phyloP scores from a whole-genome alignment of 805 yeast species.

The Ogataea salicorniae region DNA sequence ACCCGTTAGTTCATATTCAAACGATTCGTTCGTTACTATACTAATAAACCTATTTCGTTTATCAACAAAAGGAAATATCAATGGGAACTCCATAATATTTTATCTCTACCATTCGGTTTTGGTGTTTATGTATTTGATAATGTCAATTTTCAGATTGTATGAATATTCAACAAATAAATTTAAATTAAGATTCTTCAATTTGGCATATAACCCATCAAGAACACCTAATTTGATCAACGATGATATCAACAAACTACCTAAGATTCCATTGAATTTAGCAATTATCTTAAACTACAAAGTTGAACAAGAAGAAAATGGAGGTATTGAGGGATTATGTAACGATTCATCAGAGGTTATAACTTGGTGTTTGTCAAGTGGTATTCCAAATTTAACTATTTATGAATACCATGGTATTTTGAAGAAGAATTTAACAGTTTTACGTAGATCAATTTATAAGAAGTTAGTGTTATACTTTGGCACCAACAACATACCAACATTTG shows the following conservation, averaged over 20 bases:
- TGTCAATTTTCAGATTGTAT: slow-evolving; percentile 49
- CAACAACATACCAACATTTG: slow-evolving; percentile 55
- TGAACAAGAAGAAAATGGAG: slow-evolving; percentile 85
- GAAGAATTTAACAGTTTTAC: slow-evolving; percentile 48
- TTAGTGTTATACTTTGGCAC: slow-evolving; percentile 72
- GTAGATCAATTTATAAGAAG: slow-evolving; percentile 51
- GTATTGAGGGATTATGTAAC: slow-evolving; percentile 72
- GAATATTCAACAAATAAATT: slow-evolving; percentile 48
- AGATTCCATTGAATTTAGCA: slow-evolving; percentile 74
- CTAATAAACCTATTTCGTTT: slow-evolving; percentile 17
- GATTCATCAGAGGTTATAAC: slow-evolving; percentile 73
- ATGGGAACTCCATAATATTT: slow-evolving; percentile 12
- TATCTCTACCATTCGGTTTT: slow-evolving; percentile 45
- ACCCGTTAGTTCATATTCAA: slow-evolving; percentile 17
- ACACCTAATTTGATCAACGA: slow-evolving; percentile 83
- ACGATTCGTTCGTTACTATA: slow-evolving; percentile 15
- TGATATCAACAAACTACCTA: slow-evolving; percentile 67
- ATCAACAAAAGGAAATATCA: background rate
- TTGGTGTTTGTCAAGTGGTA: slow-evolving; percentile 91
- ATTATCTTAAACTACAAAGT: slow-evolving; percentile 69
- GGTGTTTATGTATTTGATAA: slow-evolving; percentile 47
- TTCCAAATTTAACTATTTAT: slow-evolving; percentile 64
- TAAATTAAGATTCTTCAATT: slow-evolving; percentile 51
- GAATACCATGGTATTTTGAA: slow-evolving; percentile 73
- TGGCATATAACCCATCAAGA: slow-evolving; percentile 64